Base-by-base conservation (phyloP, 805 yeast species). In the Naumovozyma dairenensis region DNA sequence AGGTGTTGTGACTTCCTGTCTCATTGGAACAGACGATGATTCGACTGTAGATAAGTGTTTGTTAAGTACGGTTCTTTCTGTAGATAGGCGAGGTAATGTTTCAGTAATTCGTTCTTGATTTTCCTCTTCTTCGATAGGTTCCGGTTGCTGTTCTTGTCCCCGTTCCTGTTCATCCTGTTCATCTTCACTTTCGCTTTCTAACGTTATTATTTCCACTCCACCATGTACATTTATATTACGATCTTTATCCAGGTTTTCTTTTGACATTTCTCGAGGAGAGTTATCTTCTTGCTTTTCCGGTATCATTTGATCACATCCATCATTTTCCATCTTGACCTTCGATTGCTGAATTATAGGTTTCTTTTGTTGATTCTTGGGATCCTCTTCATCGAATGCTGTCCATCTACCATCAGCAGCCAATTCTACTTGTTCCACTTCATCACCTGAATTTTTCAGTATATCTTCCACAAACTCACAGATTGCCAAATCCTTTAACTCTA, bases 381-480 rank as follows among this genome's bases (percentile, higher is more conserved):
- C 51, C 14, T 46, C 51, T 15, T 48, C 57, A 16, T 44, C 42
- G 12, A 59, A 37, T 1, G 67, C 67, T 3, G 50, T 58, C 95
- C 96, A 89, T 0, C 69, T 44, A 0, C 96, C 97, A 48, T 83
- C 82, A 1, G 70, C 62, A n/a, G 71, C 66, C 12, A 92, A 62
- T 33, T 71, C 75, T 10, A 89, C 80, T 16, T 69, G 67, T 24
- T 80, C 89, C 2, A 70, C 72, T 8, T 72, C 72, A 2, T 63
- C 69, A 2, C 59, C 53, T 0, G 85, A 76, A 2, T 53, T 46
- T 1, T 64, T 48, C 16, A 92, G 49, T 29, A 92, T 74, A n/a
- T 79, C 80, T 25, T 55, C 49, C 32, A 81, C 71, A 51, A 74
- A 92, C 41, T 83, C 94, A 45, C 83, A 84, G 0, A 86, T 62